Evolutionary conservation across 1,139 yeast species (phyloP).

Genomic region (Nematodospora anomalae): DNA sequence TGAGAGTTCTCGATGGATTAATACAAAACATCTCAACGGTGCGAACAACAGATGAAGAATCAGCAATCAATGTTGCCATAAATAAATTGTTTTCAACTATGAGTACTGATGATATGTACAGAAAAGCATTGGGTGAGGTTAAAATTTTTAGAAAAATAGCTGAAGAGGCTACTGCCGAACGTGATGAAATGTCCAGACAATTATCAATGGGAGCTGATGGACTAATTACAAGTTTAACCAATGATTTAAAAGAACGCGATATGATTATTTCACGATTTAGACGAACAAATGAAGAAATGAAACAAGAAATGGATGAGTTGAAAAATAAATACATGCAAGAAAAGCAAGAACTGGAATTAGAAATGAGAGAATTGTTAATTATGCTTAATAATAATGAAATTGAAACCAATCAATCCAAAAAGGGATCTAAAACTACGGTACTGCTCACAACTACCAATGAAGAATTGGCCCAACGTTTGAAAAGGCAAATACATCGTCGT

Average conservation of each 20-base stretch:
- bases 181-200: conserved; percentile 74
- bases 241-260: conserved; percentile 74
- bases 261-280: conserved; percentile 66
- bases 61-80: conserved; percentile 81
- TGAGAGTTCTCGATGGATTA: conserved; percentile 79
- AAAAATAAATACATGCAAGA: conserved; percentile 70
- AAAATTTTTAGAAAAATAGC: conserved; percentile 64
- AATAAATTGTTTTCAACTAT: conserved; percentile 76
- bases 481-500: conserved; percentile 60
- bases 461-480: conserved; percentile 50
- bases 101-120: conserved; percentile 88
- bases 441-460: conserved; percentile 41
- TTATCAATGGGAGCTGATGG: conserved; percentile 85
- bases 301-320: conserved; percentile 67
- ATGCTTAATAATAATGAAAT: conserved; percentile 48
- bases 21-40: conserved; percentile 75
- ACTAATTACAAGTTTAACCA: conserved; percentile 65
- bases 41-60: conserved; percentile 65
- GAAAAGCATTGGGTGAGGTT: conserved; percentile 73
- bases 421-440: conserved; percentile 32
- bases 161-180: conserved; percentile 82
- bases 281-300: conserved; percentile 62
- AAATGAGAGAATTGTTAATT: conserved; percentile 80
- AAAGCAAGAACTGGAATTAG: conserved; percentile 84
- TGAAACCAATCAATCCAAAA: conserved; percentile 27